Base-by-base conservation (phyloP, 1,139 yeast species). In the Pneumocystis murina region DNA sequence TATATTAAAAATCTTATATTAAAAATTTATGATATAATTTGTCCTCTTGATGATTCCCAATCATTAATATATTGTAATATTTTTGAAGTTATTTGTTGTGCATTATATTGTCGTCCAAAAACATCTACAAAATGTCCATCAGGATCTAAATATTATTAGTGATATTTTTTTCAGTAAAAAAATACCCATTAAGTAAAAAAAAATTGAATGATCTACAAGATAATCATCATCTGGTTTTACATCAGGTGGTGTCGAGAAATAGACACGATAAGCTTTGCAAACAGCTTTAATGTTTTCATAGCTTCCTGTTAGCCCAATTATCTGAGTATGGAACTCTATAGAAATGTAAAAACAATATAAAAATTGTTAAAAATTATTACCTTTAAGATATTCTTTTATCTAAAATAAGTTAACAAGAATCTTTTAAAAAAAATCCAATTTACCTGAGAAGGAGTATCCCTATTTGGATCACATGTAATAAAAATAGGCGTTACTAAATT, bases 41-140 rank as follows among this genome's bases (percentile, higher is more conserved):
- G n/a, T 3, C 55, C 60, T 10, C 28, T 10, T 8, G 39, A 30
- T 12, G 62, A 14, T 61, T 85, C 78, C 77, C 86, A 92, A 0
- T 90, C 89, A 66, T 82, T 84, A 63, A 89, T 80, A 70, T 88
- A 94, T 68, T 83, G 84, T 70, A 81, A 80, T 70, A 92, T 87
- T 75, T 87, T 86, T 61, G 81, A 83, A n/a, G 85, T 84, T 30
- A 95, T 96, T 66, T 85, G 85, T 41, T 80, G 79, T 30, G 90
- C 91, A 63, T 84, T 87, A 69, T 86, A 89, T 70, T 91, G 92
- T 72, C 95, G 84, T 61, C 98, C 98, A 69, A 92, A 80, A 16
- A 92, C 97, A 74, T 92, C 97, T 64, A 91, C 87, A 71, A 89
- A 92, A 70, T 87, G 83, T 62, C 97, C 98, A 73, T 92, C 97